Base-by-base conservation (phyloP, 306 rosid genomes). In the Gillenia trifoliata region DNA sequence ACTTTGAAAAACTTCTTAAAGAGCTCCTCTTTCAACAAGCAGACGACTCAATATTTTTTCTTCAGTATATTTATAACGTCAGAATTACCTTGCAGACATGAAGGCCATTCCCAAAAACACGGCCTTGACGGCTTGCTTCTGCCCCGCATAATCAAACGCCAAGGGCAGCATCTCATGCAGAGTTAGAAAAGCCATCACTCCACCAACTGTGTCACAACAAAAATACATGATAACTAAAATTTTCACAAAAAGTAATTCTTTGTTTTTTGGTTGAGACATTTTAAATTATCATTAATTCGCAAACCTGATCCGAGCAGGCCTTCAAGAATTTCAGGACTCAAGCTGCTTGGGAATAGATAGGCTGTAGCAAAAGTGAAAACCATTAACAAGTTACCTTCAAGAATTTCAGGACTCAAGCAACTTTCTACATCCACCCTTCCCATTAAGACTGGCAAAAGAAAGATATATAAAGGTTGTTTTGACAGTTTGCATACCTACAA, bases 61-160 rank as follows among this genome's bases (percentile, higher is more conserved):
- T 30, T 20, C n/a, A n/a, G 15, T 59, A 25, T 26, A 29, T 61
- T 29, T 61, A 30, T 30, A 29, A 62, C 23, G 15, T 11, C 19
- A 20, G 65, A 61, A 50, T 83, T 79, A 93, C 98, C 97, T 93
- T 40, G 93, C 97, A 71, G 98, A 93, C 98, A 93, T 93, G 84
- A 90, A 93, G 54, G 96, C 97, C 98, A 93, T 93, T 81, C 98
- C 97, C 76, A 83, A 82, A 84, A 93, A 93, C 64, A 93, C 96
- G 2, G 96, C 97, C 86, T 93, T 93, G 50, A 91, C 85, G 30
- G 97, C 91, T 79, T 84, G 98, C 88, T 93, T 93, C 83, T 79
- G 92, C 73, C 97, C 97, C 12, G 98, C 98, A 88, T 93, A 86
- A 77, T 91, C 97, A 81, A 93, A 93, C 8, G 98, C 98, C 87